These are phyloP conservation scores for Lachnellula cervina DNA, from an alignment of 2,329 filamentous ascomycete species.

Conservation along the genomic window DNA sequence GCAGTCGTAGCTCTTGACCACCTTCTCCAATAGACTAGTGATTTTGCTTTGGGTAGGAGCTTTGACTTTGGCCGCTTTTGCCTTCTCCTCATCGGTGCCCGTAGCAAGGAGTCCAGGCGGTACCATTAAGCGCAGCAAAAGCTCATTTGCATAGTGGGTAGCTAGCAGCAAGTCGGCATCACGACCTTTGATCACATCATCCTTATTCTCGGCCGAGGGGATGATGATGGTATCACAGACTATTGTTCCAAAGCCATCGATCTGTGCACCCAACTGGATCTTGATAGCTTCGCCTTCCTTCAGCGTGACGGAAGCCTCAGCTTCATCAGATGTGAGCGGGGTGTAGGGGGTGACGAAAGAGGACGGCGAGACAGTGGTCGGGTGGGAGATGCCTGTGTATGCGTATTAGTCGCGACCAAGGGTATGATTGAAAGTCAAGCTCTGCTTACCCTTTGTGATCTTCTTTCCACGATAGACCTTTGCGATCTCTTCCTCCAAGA, in stretches of 20 bases:
- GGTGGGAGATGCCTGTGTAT: constrained; percentile 75
- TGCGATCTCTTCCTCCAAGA: constrained; percentile 85
- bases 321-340: constrained; percentile 77
- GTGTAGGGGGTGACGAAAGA: constrained; percentile 97
- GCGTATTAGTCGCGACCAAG: constrained; percentile 21
- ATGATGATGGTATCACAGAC: constrained; percentile 90
- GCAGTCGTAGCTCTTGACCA: constrained; percentile 85
- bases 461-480: constrained; percentile 99
- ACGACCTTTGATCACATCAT: constrained; percentile 66
- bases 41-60: constrained; percentile 82
- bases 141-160: constrained; percentile 92
- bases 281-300: constrained; percentile 87
- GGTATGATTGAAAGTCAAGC: constrained; percentile 26
- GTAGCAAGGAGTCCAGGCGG: constrained; percentile 80
- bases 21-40: constrained; percentile 81
- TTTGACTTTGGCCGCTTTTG: constrained; percentile 80
- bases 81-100: constrained; percentile 91
- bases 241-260: constrained; percentile 94
- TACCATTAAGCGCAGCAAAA: constrained; percentile 84
- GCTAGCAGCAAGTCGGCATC: constrained; percentile 84
- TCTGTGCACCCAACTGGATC: constrained; percentile 98
- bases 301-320: constrained; percentile 74
- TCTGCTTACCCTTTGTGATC: constrained; percentile 69
- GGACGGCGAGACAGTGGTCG: constrained; percentile 89
- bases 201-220: constrained; percentile 52